Base-by-base conservation (phyloP, 1,139 yeast genomes). In the Scheffersomyces parashehatae region DNA sequence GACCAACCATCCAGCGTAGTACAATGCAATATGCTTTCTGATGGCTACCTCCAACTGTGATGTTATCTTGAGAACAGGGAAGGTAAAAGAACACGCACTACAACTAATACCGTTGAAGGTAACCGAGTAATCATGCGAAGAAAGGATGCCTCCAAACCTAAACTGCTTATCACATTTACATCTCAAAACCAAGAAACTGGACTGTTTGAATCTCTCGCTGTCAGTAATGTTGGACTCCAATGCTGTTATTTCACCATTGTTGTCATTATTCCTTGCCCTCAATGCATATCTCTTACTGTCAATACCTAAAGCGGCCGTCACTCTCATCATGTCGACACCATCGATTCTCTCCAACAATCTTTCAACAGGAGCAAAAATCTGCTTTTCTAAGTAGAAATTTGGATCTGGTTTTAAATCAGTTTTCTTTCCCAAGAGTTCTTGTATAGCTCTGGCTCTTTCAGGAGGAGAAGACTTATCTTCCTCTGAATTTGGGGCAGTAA, bases 301-400 rank as follows among this genome's bases (percentile, higher is more conserved):
- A 36, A 93, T 73, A 0, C 96, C 96, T 37, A 95, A 72, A 3
- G 86, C 75, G 39, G 77, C 76, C 2, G 97, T 96, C 29, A 93
- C 74, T 51, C 95, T 77, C 39, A 83, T 81, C 60, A 84, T 77
- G 59, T 93, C 98, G 47, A 88, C 79, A 32, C 98, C 97, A 50
- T 89, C 95, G 45, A 95, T 84, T 51, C 86, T 81, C 52, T 86
- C 95, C 40, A 93, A 73, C 42, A 95, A 71, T 65, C 99, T 84
- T 59, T 89, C 95, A 11, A 93, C 84, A 1, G 98, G 98, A 2
- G 96, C 93, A 59, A 86, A 81, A 12, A 95, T 79, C 65, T 95
- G 99, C 60, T 88, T 87, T 51, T 86, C 95, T 54, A 91, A 72
- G 60, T 95, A 95, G 60, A 79, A 91, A 36, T 72, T 75, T 1